These are phyloP conservation scores for Boletus eberwhitei DNA, from an alignment of 768 basidiomycete species.

Conservation along the genomic window DNA sequence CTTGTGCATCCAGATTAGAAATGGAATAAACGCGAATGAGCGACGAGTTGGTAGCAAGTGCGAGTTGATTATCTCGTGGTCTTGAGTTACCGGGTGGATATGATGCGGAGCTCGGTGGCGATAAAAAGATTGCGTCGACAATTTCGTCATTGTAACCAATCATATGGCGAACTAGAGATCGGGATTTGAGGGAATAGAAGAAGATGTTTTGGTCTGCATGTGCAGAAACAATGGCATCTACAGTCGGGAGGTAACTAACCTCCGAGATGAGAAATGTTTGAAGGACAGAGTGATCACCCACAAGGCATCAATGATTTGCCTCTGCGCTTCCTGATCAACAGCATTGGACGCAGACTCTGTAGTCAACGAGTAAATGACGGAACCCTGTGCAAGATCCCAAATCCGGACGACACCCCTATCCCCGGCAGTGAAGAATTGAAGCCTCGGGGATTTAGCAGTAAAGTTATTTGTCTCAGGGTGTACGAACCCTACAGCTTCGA, in stretches of 20 bases:
- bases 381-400: conserved; percentile 75
- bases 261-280: conserved; percentile 16
- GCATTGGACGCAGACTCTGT: conserved; percentile 31
- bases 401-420: conserved; percentile 83
- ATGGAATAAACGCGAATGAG: conserved; percentile 88
- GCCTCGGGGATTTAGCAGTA: conserved; percentile 26
- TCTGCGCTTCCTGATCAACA: conserved; percentile 69
- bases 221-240: conserved; percentile 69
- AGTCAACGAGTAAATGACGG: conserved; percentile 58
- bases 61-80: conserved; percentile 66
- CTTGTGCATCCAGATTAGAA: conserved; percentile 71
- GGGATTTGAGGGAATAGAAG: conserved; percentile 76
- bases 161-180: conserved; percentile 69
- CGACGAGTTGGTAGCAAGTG: conserved; percentile 96
- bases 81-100: conserved; percentile 17
- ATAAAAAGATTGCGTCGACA: conserved; percentile 82
- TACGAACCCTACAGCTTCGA: conserved; percentile 82
- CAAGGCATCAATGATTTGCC: conserved; percentile 81
- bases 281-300: conserved; percentile 42
- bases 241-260: conserved; percentile 63
- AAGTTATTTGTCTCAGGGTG: conserved; percentile 46
- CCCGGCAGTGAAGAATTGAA: conserved; percentile 86
- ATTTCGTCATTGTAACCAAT: conserved; percentile 99
- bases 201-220: conserved; percentile 98
- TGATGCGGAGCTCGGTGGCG: conserved; percentile 33